Evolutionary conservation across 2,329 filamentous ascomycete species (phyloP).

Genomic region (Aspergillus transmontanensis): DNA sequence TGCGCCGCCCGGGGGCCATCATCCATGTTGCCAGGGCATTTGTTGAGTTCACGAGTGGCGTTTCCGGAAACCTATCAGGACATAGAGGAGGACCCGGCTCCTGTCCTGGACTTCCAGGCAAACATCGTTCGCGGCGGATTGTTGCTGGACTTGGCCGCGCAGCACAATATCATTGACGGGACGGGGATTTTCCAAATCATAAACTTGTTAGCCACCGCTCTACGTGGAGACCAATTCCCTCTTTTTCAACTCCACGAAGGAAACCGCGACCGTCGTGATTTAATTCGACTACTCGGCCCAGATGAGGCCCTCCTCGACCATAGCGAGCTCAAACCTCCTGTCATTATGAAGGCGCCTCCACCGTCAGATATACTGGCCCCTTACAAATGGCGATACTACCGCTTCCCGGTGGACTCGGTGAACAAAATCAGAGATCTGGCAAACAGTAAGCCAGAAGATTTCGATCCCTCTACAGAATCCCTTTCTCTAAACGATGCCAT

Average conservation of each 20-base stretch:
- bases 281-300: slow-evolving; percentile 18
- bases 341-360: background rate
- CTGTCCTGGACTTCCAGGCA: slow-evolving; percentile 29
- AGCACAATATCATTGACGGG: slow-evolving; percentile 31
- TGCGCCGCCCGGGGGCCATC: slow-evolving; percentile 25
- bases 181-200: slow-evolving; percentile 24
- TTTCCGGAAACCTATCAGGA: slow-evolving; percentile 31
- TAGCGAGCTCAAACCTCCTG: slow-evolving; percentile 8
- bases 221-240: slow-evolving; percentile 14
- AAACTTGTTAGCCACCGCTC: slow-evolving; percentile 16
- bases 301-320: slow-evolving; percentile 18
- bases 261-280: slow-evolving; percentile 19
- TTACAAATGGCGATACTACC: slow-evolving; percentile 16
- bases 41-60: slow-evolving; percentile 29
- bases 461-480: background rate
- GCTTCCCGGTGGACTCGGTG: slow-evolving; percentile 9
- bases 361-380: slow-evolving; percentile 2
- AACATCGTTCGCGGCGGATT: slow-evolving; percentile 28
- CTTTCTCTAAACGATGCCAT: slow-evolving; percentile 24
- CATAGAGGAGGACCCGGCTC: slow-evolving; percentile 13
- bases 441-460: slow-evolving; percentile 1
- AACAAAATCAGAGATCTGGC: slow-evolving; percentile 9
- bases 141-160: slow-evolving; percentile 23
- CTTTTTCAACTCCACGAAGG: slow-evolving; percentile 16
- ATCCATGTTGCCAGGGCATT: slow-evolving; percentile 32